Base-by-base conservation (phyloP, 1,284 basidiomycete genomes). In the Lignosus rhinocerotis region DNA sequence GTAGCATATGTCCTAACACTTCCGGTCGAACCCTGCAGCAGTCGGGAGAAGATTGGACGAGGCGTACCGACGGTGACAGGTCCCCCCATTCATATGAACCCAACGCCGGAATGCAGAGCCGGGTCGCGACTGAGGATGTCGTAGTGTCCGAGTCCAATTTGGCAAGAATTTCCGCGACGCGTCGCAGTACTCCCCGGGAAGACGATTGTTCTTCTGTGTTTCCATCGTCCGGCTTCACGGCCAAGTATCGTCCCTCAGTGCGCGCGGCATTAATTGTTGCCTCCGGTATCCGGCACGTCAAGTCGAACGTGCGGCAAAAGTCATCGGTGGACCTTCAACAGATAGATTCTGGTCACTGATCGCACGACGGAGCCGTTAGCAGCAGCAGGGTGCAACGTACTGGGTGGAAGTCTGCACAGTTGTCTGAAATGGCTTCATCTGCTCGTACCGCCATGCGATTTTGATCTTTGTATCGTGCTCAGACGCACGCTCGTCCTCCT, bases 401-500 rank as follows among this genome's bases (percentile, higher is more conserved):
- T 72, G 70, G 57, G 67, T 69, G 12, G 75, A 72, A 54, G 76
- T 71, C 19, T 75, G 67, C 66, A 96, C 87, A 1, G 92, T 94
- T 1, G 94, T 97, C 75, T 92, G 87, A 73, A 96, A 96, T 73
- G 83, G 88, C 75, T 89, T 92, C 91, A 97, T 91, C 60, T 86
- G 81, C 68, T 93, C 92, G 73, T 99, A 99, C 68, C 96, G 82
- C 93, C 96, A 99, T 39, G 96, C 96, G 68, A 98, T 97, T 75
- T 90, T 93, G 62, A 94, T 86, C 66, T 81, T 82, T 55, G 78
- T 76, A 44, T 76, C 78, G 44, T 75, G 75, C 39, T 71, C 75
- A 36, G 78, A 76, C 6, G 66, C 66, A 31, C 63, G 66, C 48
- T 67, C 71, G 8, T 72, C 74, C 34, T 74, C 73, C 45, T 75